A percentile compares a stretch with the other conserved stretches of the same genome.
Evolutionary conservation across 2,329 filamentous ascomycete species (phyloP).

Genomic region (Ceratocystis alfenasii): DNA sequence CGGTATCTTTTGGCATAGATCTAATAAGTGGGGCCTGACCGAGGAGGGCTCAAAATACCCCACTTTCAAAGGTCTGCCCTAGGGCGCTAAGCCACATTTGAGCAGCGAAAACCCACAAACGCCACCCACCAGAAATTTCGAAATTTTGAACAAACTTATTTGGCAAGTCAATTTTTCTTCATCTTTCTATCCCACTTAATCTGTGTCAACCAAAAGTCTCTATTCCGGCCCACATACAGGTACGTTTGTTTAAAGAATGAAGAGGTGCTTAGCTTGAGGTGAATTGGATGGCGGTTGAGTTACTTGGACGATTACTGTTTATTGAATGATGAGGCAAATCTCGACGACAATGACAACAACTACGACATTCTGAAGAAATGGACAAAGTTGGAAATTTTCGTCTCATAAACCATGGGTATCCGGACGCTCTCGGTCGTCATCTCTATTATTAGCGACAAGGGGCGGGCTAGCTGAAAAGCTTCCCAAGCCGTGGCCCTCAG

Average conservation of each 20-base stretch:
- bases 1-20: not conserved
- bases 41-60: not conserved
- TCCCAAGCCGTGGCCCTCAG: not conserved
- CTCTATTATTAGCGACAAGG: not conserved
- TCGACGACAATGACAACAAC: not conserved
- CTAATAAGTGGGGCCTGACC: conserved; percentile 1
- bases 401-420: not conserved
- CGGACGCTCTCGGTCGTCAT: not conserved
- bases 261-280: conserved; percentile 1
- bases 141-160: conserved; percentile 20
- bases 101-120: conserved; percentile 19
- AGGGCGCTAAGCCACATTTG: conserved; percentile 18
- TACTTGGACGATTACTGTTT: not conserved
- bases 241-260: conserved; percentile 15
- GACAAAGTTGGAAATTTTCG: not conserved
- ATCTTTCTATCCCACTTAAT: conserved; percentile 17
- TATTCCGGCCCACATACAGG: conserved; percentile 21
- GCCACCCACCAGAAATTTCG: conserved; percentile 20
- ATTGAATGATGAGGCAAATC: not conserved
- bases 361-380: not conserved
- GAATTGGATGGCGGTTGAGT: not conserved
- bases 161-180: conserved; percentile 15
- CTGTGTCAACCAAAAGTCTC: conserved; percentile 22
- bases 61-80: conserved; percentile 16
- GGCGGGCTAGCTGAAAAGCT: not conserved